These are phyloP conservation scores for Leptographium wingfieldii DNA, from an alignment of 2,329 filamentous ascomycete genomes.

Conservation along the genomic window DNA sequence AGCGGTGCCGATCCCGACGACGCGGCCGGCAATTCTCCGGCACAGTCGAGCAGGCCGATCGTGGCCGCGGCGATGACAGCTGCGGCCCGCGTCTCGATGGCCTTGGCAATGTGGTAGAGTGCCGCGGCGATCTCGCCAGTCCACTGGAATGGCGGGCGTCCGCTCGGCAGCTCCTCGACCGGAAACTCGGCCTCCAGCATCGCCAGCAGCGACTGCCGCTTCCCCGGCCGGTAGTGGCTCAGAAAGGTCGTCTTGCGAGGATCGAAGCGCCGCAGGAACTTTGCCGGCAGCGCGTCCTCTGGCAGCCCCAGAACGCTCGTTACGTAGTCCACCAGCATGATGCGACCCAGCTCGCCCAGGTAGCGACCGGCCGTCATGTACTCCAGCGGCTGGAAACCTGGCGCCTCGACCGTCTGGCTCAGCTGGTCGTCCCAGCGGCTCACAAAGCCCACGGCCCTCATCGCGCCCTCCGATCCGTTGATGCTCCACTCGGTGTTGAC, in stretches of 20 bases:
- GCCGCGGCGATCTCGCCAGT: constrained; percentile 43
- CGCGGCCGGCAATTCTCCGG: constrained; percentile 44
- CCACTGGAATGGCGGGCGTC: constrained; percentile 41
- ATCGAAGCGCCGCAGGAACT: constrained; percentile 45
- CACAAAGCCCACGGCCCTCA: constrained; percentile 49
- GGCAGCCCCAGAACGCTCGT: constrained; percentile 27
- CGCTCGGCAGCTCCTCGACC: constrained; percentile 8
- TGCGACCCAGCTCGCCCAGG: constrained; percentile 60
- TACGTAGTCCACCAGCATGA: constrained; percentile 57
- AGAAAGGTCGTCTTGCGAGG: constrained; percentile 57
- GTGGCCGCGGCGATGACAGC: constrained; percentile 62
- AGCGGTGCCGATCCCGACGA: constrained; percentile 11
- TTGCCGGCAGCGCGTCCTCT: constrained; percentile 36
- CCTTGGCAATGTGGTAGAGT: constrained; percentile 54
- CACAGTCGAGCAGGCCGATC: constrained; percentile 55
- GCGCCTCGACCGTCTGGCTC: constrained; percentile 52
- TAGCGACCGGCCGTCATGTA: constrained; percentile 76
- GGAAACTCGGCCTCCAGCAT: constrained; percentile 43
- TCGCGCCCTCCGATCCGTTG: constrained; percentile 56
- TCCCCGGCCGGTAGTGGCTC: constrained; percentile 51
- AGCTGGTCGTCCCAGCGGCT: constrained; percentile 59
- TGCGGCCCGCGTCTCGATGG: constrained; percentile 60
- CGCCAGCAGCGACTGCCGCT: constrained; percentile 27
- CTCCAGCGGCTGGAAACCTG: constrained; percentile 71
- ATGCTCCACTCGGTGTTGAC: constrained; percentile 83